Evolutionary conservation across 805 yeast species (phyloP).

Genomic region (Ogataea haglerorum): DNA sequence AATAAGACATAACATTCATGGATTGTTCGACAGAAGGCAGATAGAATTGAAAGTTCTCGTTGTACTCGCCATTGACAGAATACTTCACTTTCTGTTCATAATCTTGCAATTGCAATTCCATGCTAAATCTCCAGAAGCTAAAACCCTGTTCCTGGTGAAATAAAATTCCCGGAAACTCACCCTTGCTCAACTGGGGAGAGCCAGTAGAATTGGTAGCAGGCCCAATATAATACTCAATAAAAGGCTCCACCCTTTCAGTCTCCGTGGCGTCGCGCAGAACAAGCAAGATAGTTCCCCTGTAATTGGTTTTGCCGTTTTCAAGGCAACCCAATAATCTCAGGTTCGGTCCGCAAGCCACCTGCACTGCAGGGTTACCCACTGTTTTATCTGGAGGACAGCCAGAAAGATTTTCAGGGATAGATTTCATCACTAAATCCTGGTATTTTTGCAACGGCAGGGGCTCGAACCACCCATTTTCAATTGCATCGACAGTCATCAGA

Average conservation of each 20-base stretch:
- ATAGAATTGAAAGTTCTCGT: constrained; percentile 54
- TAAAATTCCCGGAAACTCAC: constrained; percentile 44
- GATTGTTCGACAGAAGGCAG: constrained; percentile 62
- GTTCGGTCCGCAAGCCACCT: constrained; percentile 73
- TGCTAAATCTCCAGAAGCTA: constrained; percentile 63
- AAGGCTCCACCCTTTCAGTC: constrained; percentile 21
- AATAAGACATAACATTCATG: constrained; percentile 79
- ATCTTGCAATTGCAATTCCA: constrained; percentile 46
- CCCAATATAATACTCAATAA: constrained; percentile 36
- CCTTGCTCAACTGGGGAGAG: constrained; percentile 25
- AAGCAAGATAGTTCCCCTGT: constrained; percentile 66
- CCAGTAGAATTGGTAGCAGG: constrained; percentile 24
- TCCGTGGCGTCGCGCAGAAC: constrained; percentile 47
- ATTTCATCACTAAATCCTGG: constrained; percentile 16
- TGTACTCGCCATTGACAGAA: constrained; percentile 45
- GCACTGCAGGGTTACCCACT: constrained; percentile 33
- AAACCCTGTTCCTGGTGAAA: constrained; percentile 44
- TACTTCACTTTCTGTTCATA: constrained; percentile 66
- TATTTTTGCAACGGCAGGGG: constrained; percentile 29
- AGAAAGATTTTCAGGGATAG: constrained; percentile 20
- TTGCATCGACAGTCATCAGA: constrained; percentile 14
- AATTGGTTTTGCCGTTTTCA: constrained; percentile 47
- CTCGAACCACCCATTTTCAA: constrained; percentile 26
- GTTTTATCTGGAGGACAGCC: constrained; percentile 24
- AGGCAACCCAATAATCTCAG: constrained; percentile 62